These are phyloP conservation scores for Ophiocordyceps camponoti-saundersi DNA, from an alignment of 2,329 filamentous ascomycete species.

Conservation along the genomic window DNA sequence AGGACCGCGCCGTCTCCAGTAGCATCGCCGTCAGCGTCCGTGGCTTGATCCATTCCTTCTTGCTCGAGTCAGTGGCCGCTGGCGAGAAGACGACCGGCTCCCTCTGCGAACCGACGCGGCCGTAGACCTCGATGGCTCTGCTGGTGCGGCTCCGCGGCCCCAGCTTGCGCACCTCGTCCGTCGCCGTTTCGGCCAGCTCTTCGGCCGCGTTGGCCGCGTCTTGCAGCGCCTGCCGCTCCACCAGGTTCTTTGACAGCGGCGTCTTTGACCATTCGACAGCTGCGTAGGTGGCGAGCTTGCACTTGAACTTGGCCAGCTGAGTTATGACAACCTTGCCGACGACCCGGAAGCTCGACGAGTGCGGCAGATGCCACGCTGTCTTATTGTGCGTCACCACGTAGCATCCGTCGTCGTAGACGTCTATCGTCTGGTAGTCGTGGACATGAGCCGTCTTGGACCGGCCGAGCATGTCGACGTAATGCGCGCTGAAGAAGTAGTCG, in stretches of 20 bases:
- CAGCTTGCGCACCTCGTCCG: slow-evolving; percentile 60
- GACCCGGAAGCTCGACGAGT: slow-evolving; percentile 60
- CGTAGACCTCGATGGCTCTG: slow-evolving; percentile 65
- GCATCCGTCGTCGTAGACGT: slow-evolving; percentile 59
- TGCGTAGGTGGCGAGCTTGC: slow-evolving; percentile 76
- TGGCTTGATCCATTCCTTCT: slow-evolving; percentile 42
- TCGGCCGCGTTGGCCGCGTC: slow-evolving; percentile 58
- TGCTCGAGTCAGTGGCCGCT: slow-evolving; percentile 25
- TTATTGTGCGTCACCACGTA: slow-evolving; percentile 47
- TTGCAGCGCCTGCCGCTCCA: slow-evolving; percentile 56
- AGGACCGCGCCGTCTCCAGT: slow-evolving; percentile 54
- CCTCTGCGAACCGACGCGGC: slow-evolving; percentile 52
- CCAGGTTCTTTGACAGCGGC: slow-evolving; percentile 41
- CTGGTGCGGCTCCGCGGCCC: slow-evolving; percentile 59
- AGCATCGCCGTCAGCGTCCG: slow-evolving; percentile 52
- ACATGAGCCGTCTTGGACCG: slow-evolving; percentile 44
- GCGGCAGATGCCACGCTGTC: slow-evolving; percentile 71
- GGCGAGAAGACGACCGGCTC: slow-evolving; percentile 45
- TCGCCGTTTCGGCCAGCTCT: slow-evolving; percentile 58
- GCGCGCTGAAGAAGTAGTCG: slow-evolving; percentile 66
- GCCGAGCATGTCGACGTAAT: slow-evolving; percentile 48
- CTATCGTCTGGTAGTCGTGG: slow-evolving; percentile 72
- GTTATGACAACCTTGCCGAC: slow-evolving; percentile 89
- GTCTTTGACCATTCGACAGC: slow-evolving; percentile 72
- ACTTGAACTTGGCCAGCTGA: slow-evolving; percentile 78